Conservation (phyloP, 495 filamentous ascomycete species). For the Mycothermus thermophilus region DNA sequence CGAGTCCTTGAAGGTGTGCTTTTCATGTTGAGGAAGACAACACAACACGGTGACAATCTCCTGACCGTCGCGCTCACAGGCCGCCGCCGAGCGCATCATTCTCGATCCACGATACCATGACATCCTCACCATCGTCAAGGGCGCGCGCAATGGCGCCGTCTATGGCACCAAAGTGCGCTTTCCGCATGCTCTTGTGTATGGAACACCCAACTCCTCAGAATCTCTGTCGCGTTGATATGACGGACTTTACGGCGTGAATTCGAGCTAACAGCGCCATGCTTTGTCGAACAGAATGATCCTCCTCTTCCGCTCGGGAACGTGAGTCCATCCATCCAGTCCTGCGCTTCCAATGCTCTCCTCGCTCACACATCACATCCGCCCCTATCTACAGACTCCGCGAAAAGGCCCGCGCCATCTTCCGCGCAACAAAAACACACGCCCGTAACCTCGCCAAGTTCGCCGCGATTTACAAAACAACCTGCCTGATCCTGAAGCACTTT, state of each 20-base stretch:
- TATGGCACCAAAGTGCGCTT: constrained; percentile 98
- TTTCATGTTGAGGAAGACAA: not conserved
- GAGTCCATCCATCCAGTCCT: constrained; percentile 15
- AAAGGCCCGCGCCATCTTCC: constrained; percentile 63
- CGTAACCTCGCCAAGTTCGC: constrained; percentile 84
- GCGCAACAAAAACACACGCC: constrained; percentile 81
- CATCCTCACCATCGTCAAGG: constrained; percentile 71
- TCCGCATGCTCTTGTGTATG: constrained; percentile 89
- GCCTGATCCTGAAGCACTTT: constrained; percentile 54
- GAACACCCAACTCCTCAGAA: not conserved
- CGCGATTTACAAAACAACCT: constrained; percentile 68
- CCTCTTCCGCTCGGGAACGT: constrained; percentile 85
- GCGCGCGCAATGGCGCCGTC: constrained; percentile 86
- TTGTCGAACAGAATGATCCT: constrained; percentile 91
- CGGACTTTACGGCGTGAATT: too few species aligned
- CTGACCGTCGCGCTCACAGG: constrained; percentile 18
- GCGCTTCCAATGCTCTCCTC: too few species aligned
- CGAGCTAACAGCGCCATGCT: too few species aligned
- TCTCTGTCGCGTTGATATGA: too few species aligned
- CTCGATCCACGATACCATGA: constrained; percentile 75
- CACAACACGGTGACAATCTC: not conserved
- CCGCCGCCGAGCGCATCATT: constrained; percentile 50
- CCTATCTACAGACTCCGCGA: constrained; percentile 57
- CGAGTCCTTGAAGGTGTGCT: constrained; percentile 23
- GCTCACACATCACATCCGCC: too few species aligned